Evolutionary conservation across 2,329 filamentous ascomycete genomes (phyloP).

Genomic region (Aschersonia sp.): DNA sequence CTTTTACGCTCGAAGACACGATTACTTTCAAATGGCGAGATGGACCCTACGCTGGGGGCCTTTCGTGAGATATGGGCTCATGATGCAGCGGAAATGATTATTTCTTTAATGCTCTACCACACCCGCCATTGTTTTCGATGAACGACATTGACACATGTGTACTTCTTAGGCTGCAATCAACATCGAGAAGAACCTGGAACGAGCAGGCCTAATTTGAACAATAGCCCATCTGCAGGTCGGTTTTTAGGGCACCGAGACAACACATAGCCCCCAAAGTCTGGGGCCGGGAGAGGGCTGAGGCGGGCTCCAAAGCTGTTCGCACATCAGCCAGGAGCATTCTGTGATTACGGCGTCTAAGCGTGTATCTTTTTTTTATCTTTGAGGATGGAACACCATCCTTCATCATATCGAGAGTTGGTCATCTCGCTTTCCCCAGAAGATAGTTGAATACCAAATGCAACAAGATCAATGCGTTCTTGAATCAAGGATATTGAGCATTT

Average conservation of each 20-base stretch:
- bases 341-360: background rate
- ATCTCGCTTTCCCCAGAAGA: background rate
- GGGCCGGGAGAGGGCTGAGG: no score
- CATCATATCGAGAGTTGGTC: conserved; percentile 21
- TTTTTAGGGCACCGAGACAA: background rate
- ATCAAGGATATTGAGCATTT: no score
- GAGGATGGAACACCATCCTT: conserved; percentile 28
- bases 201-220: conserved; percentile 14
- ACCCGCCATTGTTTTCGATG: background rate
- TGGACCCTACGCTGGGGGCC: no score
- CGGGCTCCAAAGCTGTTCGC: background rate
- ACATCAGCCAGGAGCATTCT: background rate
- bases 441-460: background rate
- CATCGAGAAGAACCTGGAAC: conserved; percentile 13
- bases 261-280: no score
- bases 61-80: no score
- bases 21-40: no score
- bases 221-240: background rate
- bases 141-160: conserved; percentile 13
- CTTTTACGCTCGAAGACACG: no score
- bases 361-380: conserved; percentile 26
- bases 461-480: no score
- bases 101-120: background rate
- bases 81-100: background rate
- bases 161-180: conserved; percentile 13